A percentile compares a stretch with the other conserved stretches of the same genome.
Conservation (phyloP, 768 basidiomycete genomes). For the Auricularia auricula-judae region DNA sequence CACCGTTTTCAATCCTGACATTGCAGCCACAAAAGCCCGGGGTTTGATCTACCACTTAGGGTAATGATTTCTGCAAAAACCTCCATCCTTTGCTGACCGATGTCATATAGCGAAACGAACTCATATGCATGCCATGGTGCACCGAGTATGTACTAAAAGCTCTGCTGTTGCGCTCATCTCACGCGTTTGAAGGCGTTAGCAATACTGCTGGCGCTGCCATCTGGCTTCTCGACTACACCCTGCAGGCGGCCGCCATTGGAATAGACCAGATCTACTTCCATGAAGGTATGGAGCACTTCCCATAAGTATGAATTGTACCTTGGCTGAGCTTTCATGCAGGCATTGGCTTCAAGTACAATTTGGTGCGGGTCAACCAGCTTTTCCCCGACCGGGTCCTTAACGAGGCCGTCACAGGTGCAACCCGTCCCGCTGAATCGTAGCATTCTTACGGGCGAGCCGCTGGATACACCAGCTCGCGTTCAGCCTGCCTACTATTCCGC, state of each 20-base stretch:
- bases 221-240: conserved; percentile 55
- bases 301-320: too few species aligned
- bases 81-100: conserved; percentile 10
- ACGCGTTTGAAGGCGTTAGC: conserved; percentile 32
- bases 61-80: not conserved
- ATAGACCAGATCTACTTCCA: conserved; percentile 28
- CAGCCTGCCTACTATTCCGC: conserved; percentile 59
- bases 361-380: too few species aligned
- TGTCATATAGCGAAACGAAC: conserved; percentile 40
- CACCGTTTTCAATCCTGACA: conserved; percentile 39
- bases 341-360: not conserved
- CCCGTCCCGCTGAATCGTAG: conserved; percentile 48
- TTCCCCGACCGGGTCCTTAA: too few species aligned
- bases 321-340: not conserved
- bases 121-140: conserved; percentile 40
- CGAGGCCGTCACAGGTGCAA: conserved; percentile 37
- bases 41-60: conserved; percentile 23
- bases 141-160: conserved; percentile 5
- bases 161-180: conserved; percentile 4
- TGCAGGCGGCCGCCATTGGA: conserved; percentile 47
- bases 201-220: conserved; percentile 61
- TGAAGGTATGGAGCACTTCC: not conserved
- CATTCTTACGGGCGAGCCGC: conserved; percentile 40
- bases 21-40: conserved; percentile 32
- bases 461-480: conserved; percentile 47